A percentile compares a stretch with the other conserved stretches of the same genome.
Evolutionary conservation across 2,329 filamentous ascomycete genomes (phyloP).

Genomic region (Aspergillus sp.): DNA sequence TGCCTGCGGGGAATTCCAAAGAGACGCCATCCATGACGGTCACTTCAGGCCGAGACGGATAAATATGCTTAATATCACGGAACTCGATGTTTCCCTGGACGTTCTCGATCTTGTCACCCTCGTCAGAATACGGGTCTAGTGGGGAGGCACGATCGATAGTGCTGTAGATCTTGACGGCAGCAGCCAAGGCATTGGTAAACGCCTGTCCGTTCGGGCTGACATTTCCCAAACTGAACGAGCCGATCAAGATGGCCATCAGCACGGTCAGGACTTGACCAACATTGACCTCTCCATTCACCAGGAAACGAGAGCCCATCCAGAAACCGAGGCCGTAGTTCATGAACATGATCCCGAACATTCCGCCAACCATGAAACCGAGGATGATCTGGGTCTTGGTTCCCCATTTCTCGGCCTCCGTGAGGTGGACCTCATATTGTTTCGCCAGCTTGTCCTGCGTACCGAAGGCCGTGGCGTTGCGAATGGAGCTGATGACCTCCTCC

Average conservation of each 20-base stretch:
- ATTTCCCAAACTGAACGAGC: constrained; percentile 86
- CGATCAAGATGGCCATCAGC: constrained; percentile 87
- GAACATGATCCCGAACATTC: constrained; percentile 80
- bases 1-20: constrained; percentile 78
- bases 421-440: constrained; percentile 74
- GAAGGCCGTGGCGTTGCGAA: constrained; percentile 89
- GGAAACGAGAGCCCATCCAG: constrained; percentile 78
- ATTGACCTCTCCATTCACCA: constrained; percentile 63
- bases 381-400: constrained; percentile 73
- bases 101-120: constrained; percentile 69
- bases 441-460: constrained; percentile 92
- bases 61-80: constrained; percentile 83
- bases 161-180: constrained; percentile 86
- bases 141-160: constrained; percentile 89
- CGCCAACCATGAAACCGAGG: constrained; percentile 74
- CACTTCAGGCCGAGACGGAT: constrained; percentile 88
- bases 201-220: constrained; percentile 82
- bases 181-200: constrained; percentile 78
- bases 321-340: constrained; percentile 85
- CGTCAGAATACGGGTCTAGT: constrained; percentile 69
- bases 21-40: constrained; percentile 81
- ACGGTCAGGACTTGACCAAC: constrained; percentile 77
- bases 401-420: constrained; percentile 68
- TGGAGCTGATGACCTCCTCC: constrained; percentile 91
- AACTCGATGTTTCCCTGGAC: constrained; percentile 78